A percentile compares a stretch with the other conserved stretches of the same genome.
Evolutionary conservation across 1,139 yeast genomes (phyloP).

Genomic region (Yamadazyma membranifaciens): DNA sequence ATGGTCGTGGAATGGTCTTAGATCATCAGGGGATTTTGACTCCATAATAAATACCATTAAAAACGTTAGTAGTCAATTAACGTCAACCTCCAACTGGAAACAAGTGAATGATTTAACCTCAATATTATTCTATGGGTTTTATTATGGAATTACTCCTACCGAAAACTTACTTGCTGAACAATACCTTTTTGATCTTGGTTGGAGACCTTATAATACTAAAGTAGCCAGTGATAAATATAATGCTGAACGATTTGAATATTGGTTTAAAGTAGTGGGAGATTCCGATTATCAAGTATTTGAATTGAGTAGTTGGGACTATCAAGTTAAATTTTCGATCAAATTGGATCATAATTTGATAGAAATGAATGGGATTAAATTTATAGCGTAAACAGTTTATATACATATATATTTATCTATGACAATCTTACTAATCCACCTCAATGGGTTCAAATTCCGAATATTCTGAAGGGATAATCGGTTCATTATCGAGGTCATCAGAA

Average conservation of each 20-base stretch:
- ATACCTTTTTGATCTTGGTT: conserved; percentile 39
- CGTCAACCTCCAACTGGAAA: conserved; percentile 1
- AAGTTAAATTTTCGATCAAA: conserved; percentile 34
- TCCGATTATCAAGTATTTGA: conserved; percentile 49
- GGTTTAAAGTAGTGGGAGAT: conserved; percentile 38
- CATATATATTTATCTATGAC: background rate
- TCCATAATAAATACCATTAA: background rate
- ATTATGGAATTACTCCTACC: conserved; percentile 53
- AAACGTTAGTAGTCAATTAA: background rate
- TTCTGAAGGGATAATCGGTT: background rate
- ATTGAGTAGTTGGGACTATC: conserved; percentile 43
- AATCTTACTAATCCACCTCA: no score
- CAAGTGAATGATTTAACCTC: background rate
- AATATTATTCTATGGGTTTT: conserved; percentile 59
- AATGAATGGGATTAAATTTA: conserved; percentile 2
- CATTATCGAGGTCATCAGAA: background rate
- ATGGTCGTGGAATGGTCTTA: conserved; percentile 49
- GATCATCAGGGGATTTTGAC: conserved; percentile 40
- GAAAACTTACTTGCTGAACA: conserved; percentile 49
- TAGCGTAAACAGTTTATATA: conserved; percentile 1
- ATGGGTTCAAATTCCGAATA: background rate
- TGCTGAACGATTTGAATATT: conserved; percentile 25
- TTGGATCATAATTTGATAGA: conserved; percentile 14
- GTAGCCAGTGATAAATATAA: conserved; percentile 10
- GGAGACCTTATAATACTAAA: conserved; percentile 39